Base-by-base conservation (phyloP, 1,284 basidiomycete genomes). In the Sporisorium scitamineum region DNA sequence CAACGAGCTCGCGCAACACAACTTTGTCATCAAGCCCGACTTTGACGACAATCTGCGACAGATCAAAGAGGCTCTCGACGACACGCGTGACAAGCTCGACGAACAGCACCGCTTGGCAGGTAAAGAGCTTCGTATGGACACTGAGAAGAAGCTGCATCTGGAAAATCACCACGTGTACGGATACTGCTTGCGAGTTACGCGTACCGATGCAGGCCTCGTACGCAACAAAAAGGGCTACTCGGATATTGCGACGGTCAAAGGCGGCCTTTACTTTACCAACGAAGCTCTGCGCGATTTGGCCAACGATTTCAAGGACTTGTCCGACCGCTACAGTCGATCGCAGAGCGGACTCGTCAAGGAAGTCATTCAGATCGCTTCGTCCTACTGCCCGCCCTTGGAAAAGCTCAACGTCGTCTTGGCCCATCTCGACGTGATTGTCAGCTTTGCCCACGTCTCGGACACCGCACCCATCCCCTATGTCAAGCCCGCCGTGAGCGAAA, bases 61-160 rank as follows among this genome's bases (percentile, higher is more conserved):
- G 54, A 88, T 95, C 44, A 90, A 92, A 7, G 88, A 90, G 31
- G 89, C 91, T 79, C 87, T 99, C 11, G 87, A 88, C 34, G 87
- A 89, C 65, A 90, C 91, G 0, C 90, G 93, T 41, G 94, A 96
- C 83, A 90, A 90, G 1, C 87, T 99, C 18, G 94, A 99, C 78
- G 88, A 89, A 7, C 94, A 97, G 85, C 96, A 98, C 84, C 87
- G 88, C 16, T 82, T 88, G 3, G 92, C 91, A 0, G 93, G 92
- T 8, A 86, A 88, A 8, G 92, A 94, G 56, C 88, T 98, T 1
- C 89, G 88, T 5, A 84, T 99, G n/a, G 94, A 96, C 37, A 89
- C 94, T 1, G 94, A 97, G 84, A 97, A 97, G 88, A 98, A 98
- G 87, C 88, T 99, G 20, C 95, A 98, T 86, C 88, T 99, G 34